Percentiles rank a stretch among this genome's conserved stretches.
Evolutionary conservation across 2,329 filamentous ascomycete genomes (phyloP).

Genomic region (Geoglossum cookeanum): DNA sequence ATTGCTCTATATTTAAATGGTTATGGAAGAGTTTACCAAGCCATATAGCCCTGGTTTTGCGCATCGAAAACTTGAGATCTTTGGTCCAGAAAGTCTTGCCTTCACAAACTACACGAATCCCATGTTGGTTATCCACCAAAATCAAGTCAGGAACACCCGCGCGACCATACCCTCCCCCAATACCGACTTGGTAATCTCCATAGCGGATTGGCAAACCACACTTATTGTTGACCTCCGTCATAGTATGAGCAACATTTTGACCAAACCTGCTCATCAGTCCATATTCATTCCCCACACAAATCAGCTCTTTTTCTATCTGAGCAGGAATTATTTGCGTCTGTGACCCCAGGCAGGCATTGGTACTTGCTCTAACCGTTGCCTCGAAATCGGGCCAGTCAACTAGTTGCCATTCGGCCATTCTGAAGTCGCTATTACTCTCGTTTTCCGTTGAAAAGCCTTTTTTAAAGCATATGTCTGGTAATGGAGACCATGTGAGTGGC

Average conservation of each 20-base stretch:
- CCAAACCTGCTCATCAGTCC: background rate
- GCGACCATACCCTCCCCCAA: background rate
- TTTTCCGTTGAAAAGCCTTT: background rate
- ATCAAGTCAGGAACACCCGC: background rate
- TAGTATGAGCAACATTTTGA: background rate
- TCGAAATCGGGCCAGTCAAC: background rate
- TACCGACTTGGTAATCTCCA: background rate
- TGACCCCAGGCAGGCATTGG: background rate
- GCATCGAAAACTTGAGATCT: background rate
- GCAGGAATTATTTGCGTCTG: background rate
- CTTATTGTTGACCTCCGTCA: background rate
- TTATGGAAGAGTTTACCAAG: background rate
- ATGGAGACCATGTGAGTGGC: background rate
- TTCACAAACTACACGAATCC: background rate
- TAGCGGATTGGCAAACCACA: background rate
- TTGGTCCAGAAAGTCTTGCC: conserved; percentile 1
- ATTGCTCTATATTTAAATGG: background rate
- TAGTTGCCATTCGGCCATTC: background rate
- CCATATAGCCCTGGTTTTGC: background rate
- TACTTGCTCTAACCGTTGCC: background rate
- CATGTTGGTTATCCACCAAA: background rate
- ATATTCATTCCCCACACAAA: background rate
- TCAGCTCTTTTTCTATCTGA: background rate
- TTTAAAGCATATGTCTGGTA: background rate
- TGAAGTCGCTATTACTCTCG: background rate